Evolutionary conservation across 2,329 filamentous ascomycete genomes (phyloP), one percentile per base, ranked within the genome.

Genomic region (Cercospora janseana): DNA sequence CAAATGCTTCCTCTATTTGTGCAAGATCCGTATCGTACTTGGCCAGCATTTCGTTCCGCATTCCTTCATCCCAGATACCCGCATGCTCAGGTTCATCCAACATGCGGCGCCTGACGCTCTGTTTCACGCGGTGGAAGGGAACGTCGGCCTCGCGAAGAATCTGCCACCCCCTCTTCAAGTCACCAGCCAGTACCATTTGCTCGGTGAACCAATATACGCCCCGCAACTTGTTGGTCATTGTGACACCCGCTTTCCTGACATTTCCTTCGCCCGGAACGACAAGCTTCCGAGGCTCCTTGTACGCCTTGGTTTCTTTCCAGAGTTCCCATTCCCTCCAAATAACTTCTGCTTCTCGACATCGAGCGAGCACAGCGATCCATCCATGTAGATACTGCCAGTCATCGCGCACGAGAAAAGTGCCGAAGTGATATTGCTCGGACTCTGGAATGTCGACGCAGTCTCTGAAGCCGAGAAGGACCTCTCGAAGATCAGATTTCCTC

Each of bases 181-280:
- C 66, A 12, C 62, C 66, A 6, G 63, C 48, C 37, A 56, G 54
- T 0, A 59, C 49, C 56, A 67, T 63, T 46, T 67, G 64, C 54
- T 68, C 66, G 7, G 68, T 24, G 45, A 68, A 69, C 62, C 63
- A 67, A 43, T 61, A 59, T 42, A 67, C 65, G 2, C 66, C 65
- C 31, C 65, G 60, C 18, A 48, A 46, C 26, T 52, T 60, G n/a
- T 52, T 63, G 6, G 57, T 66, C 34, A 61, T 54, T 2, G 26
- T 31, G 3, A 37, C 40, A 34, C 1, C 18, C n/a, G 16, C 8
- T 15, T 10, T 38, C 21, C 18, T 26, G 8, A 24, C 34, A 18
- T 32, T 28, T 12, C 46, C 34, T n/a, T 44, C 38, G 9, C 42
- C 20, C 15, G 24, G 2, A 21, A 46, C 32, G 6, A 46, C 12